Evolutionary conservation across 73 alveolate genomes (phyloP), one percentile per base, ranked within the genome.

Genomic region (Effrenium voratum): DNA sequence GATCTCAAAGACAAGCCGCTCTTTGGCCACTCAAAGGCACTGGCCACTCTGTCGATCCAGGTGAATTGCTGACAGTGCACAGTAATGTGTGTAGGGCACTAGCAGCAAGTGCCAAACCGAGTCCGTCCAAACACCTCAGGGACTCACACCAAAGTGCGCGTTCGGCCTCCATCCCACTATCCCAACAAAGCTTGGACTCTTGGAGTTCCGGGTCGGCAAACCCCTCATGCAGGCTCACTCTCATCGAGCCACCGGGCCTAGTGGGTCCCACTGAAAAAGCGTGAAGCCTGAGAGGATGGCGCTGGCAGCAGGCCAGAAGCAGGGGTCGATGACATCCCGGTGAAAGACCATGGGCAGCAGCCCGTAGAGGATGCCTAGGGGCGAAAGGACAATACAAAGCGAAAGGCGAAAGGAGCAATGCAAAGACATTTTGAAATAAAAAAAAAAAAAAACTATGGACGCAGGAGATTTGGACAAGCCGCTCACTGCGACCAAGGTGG

Each of bases 101-200:
- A 87, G 84, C 34, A 87, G 47, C 84, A 87, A 68, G 75, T 87
- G 95, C 95, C 95, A 87, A 10, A 76, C 95, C 5, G 95, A 87
- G 63, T 87, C 95, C 40, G 95, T 87, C 95, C 95, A 87, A 28
- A 87, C 95, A 13, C 95, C 95, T 87, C n/a, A 52, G 63, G 63
- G 63, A 52, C 63, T 19, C 26, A 52, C 19, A 8, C 63, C 63
- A 52, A 8, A 52, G 8, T 8, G 8, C 19, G 63, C 63, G 19
- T 52, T 8, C 19, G 8, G 63, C 63, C 19, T 52, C 19, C 19
- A 4, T 38, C 30, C 36, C 75, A 60, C 75, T 60, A 73, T 26
- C 12, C 22, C 16, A 1, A 57, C 3, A 0, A 22, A 57, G 3
- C 28, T 22, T 2, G 72, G 28, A 57, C 0, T 57, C 1, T 1